Percentiles rank a stretch among this genome's conserved stretches.
These are phyloP conservation scores for Voacanga thouarsii DNA, from an alignment of 257 asterid genomes.

Conservation along the genomic window DNA sequence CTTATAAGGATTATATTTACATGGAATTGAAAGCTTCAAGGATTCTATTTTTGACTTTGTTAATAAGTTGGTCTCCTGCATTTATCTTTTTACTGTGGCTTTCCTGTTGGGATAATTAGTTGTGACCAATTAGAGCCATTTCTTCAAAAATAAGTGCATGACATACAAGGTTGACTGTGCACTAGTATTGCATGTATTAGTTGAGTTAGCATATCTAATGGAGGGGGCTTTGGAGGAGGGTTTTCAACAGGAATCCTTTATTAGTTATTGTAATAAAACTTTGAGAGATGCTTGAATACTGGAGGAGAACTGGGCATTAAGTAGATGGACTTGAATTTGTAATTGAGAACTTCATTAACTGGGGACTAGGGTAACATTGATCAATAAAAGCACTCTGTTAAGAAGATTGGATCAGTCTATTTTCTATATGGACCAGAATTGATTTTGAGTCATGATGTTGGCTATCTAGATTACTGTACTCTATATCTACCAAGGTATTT, in stretches of 20 bases:
- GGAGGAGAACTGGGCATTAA: not conserved
- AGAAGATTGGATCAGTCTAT: not conserved
- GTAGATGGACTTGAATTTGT: not conserved
- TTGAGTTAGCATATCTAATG: not conserved
- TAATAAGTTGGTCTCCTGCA: not conserved
- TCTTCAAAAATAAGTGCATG: not conserved
- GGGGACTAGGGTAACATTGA: not conserved
- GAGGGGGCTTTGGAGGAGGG: not conserved
- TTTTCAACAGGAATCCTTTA: not conserved
- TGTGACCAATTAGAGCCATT: not conserved
- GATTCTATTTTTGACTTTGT: not conserved
- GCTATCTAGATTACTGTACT: not conserved
- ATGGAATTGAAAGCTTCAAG: not conserved
- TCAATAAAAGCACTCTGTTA: not conserved
- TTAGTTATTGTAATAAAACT: not conserved
- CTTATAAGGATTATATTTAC: no score
- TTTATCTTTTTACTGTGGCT: not conserved
- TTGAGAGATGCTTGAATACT: not conserved
- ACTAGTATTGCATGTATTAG: not conserved
- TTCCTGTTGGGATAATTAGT: not conserved
- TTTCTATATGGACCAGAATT: not conserved
- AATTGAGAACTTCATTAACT: not conserved
- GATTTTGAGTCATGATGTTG: not conserved
- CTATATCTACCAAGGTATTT: not conserved
- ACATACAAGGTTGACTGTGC: not conserved